Percentiles rank a stretch among this genome's conserved stretches.
Conservation (phyloP, 371 early-diverging fungal genomes). For the Lichtheimia ramosa region DNA sequence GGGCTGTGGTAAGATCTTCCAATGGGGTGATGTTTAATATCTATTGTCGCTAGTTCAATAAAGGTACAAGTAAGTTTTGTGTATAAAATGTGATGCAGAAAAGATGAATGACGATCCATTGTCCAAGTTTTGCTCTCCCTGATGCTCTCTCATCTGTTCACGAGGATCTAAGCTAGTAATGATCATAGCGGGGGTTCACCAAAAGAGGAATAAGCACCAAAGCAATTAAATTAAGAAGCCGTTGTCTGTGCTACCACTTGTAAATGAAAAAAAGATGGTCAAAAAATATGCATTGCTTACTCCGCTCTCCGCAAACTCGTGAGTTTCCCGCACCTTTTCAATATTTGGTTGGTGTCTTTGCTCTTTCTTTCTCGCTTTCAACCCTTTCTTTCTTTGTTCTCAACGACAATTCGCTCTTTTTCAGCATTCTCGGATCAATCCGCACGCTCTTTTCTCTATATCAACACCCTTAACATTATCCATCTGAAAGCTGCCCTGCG, state of each 20-base stretch:
- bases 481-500: conserved; percentile 1
- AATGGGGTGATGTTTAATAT: no score
- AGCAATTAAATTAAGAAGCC: conserved; percentile 2
- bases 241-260: background rate
- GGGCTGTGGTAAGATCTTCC: no score
- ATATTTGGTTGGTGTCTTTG: no score
- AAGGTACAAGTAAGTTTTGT: no score
- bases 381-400: background rate
- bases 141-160: no score
- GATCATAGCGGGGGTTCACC: no score
- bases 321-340: background rate
- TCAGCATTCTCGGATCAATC: background rate
- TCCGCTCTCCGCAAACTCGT: background rate
- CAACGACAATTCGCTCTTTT: background rate
- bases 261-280: background rate
- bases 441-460: background rate
- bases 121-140: no score
- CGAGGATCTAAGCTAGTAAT: no score
- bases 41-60: no score
- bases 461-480: background rate
- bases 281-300: background rate
- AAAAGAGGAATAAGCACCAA: background rate
- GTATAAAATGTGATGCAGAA: no score
- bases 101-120: no score
- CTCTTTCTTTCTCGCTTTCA: background rate